These are phyloP conservation scores for Trametes hirsuta DNA, from an alignment of 1,284 basidiomycete species.

Conservation along the genomic window DNA sequence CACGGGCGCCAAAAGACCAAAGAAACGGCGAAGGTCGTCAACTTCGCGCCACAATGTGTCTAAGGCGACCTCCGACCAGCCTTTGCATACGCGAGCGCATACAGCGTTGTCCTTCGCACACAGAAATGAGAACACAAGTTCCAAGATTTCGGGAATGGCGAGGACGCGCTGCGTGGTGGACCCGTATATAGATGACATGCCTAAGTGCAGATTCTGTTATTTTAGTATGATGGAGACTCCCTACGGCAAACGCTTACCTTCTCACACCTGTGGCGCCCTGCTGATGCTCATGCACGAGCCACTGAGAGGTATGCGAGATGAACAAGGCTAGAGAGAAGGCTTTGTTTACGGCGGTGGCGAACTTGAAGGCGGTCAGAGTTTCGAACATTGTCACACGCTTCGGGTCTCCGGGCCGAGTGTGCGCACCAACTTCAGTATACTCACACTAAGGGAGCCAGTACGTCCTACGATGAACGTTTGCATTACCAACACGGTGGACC, in stretches of 20 bases:
- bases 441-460: no score
- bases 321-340: neutral
- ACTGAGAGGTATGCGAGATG: neutral
- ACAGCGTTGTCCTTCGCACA: conserved; percentile 22
- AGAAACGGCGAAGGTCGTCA: conserved; percentile 43
- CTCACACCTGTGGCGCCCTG: neutral
- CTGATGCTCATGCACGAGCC: no score
- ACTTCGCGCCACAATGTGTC: conserved; percentile 34
- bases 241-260: neutral
- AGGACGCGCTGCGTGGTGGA: conserved; percentile 31
- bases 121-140: conserved; percentile 32
- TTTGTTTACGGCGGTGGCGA: neutral
- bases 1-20: conserved; percentile 50
- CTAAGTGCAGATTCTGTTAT: neutral
- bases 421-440: no score
- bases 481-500: no score
- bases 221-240: neutral
- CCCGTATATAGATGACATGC: conserved; percentile 14
- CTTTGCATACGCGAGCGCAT: conserved; percentile 33
- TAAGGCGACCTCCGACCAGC: conserved; percentile 36
- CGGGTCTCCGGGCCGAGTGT: neutral
- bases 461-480: no score
- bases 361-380: neutral
- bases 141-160: conserved; percentile 36
- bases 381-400: neutral